phyloP scores from a whole-genome alignment of 164 flowering plant species.

The Kingdonia uniflora region DNA sequence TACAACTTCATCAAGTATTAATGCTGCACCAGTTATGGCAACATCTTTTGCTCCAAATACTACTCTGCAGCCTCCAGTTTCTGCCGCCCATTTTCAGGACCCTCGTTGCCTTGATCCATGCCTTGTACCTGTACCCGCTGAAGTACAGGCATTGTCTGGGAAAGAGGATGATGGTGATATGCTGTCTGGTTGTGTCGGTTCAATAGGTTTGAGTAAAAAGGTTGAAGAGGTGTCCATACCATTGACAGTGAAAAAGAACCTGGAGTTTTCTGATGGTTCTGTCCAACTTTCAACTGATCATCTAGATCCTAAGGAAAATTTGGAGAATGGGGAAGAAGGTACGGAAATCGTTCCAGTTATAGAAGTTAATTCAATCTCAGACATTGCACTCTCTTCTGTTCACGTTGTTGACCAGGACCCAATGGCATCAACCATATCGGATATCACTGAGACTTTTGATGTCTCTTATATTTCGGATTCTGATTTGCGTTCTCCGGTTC shows the following conservation, averaged over 20 bases:
- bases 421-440: constrained; percentile 16
- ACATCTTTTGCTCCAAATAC: constrained; percentile 8
- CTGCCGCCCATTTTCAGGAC: constrained; percentile 48
- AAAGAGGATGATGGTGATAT: constrained; percentile 32
- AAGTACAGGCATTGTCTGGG: constrained; percentile 21
- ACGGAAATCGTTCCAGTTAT: constrained; percentile 18
- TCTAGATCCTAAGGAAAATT: constrained; percentile 18
- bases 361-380: constrained; percentile 25
- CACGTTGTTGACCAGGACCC: constrained; percentile 25
- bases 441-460: constrained; percentile 20
- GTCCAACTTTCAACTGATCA: constrained; percentile 21
- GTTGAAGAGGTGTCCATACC: constrained; percentile 24
- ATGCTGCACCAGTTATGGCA: not conserved
- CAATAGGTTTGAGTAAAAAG: constrained; percentile 15
- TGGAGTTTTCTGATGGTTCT: constrained; percentile 19
- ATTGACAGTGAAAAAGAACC: constrained; percentile 25
- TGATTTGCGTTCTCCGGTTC: constrained; percentile 42
- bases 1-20: not conserved
- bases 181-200: constrained; percentile 32
- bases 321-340: constrained; percentile 20
- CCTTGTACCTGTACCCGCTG: constrained; percentile 35
- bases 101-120: constrained; percentile 97
- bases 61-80: constrained; percentile 24
- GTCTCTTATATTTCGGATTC: constrained; percentile 20
- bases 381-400: constrained; percentile 27